phyloP scores from a whole-genome alignment of 2,329 filamentous ascomycete species.

The Venturia carpophila region DNA sequence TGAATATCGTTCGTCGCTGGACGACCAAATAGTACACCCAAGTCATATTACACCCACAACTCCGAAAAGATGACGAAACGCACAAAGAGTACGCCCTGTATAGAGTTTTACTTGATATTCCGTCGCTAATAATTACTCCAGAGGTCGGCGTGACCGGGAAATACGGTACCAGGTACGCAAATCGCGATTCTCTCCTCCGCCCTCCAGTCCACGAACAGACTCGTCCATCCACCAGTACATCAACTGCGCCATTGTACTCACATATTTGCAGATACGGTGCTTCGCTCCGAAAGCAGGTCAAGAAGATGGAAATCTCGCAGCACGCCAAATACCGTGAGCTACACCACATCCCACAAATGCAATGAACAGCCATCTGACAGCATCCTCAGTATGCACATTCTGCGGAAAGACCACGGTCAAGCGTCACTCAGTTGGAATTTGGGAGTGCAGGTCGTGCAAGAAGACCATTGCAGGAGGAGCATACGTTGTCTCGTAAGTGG shows the following conservation, averaged over 20 bases:
- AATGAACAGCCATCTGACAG: neutral
- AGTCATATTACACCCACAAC: neutral
- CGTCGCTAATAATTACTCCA: constrained; percentile 29
- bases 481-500: constrained; percentile 93
- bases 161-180: constrained; percentile 85
- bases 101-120: constrained; percentile 14
- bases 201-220: neutral
- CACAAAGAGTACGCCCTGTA: constrained; percentile 59
- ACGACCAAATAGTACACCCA: neutral
- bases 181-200: constrained; percentile 13
- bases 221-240: neutral
- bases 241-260: neutral
- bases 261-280: constrained; percentile 72
- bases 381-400: constrained; percentile 68
- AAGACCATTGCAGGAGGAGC: constrained; percentile 92
- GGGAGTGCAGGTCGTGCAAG: constrained; percentile 92
- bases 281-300: constrained; percentile 97
- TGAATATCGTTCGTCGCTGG: neutral
- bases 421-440: constrained; percentile 85
- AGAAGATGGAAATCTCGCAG: constrained; percentile 99
- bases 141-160: constrained; percentile 98
- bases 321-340: constrained; percentile 72
- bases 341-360: neutral
- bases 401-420: constrained; percentile 95
- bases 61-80: constrained; percentile 79